Base-by-base conservation (phyloP, 345 rosid species). In the Sisymbrium altissimum region DNA sequence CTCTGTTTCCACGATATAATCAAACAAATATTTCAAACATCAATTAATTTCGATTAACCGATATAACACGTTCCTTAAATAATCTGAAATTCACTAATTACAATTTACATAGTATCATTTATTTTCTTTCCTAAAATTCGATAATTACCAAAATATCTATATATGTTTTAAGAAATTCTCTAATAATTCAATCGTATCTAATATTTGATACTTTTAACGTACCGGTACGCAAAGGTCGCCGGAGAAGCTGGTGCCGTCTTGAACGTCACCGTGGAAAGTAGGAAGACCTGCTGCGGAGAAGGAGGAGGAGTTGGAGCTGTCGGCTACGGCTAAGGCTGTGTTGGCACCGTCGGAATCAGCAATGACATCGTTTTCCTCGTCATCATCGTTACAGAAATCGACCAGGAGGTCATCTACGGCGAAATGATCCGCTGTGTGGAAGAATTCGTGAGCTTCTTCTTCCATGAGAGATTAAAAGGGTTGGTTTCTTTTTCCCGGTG, bases 151-250 rank as follows among this genome's bases (percentile, higher is more conserved):
- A n/a, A n/a, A 54, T 43, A 17, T 21, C 2, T 18, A 0, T 14
- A 23, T 10, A 5, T 12, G 5, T 52, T 6, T 52, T n/a, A n/a
- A 15, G 15, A 1, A 7, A 36, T 17, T 17, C 11, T 5, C 52
- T 17, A 17, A 45, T 46, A 7, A 46, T 46, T 15, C 23, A 46
- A 17, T 3, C 21, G 10, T 46, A 17, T 45, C 1, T 45, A 11
- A 9, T 7, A 45, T 0, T 45, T 10, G 3, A 23, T 23, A 15
- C 1, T 30, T 17, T 15, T 35, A 48, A 44, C 74, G 46, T 90
- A 95, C 99, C 91, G 99, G 99, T 5, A 92, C 90, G 63, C 86
- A 86, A 50, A 95, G 94, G 68, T 95, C 99, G 73, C 84, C 80
- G 54, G 90, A 82, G 78, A 78, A 78, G 74, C 74, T 67, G 43